Evolutionary conservation across 768 basidiomycete genomes (phyloP).

Genomic region (Leccinum olivaceopallidum): DNA sequence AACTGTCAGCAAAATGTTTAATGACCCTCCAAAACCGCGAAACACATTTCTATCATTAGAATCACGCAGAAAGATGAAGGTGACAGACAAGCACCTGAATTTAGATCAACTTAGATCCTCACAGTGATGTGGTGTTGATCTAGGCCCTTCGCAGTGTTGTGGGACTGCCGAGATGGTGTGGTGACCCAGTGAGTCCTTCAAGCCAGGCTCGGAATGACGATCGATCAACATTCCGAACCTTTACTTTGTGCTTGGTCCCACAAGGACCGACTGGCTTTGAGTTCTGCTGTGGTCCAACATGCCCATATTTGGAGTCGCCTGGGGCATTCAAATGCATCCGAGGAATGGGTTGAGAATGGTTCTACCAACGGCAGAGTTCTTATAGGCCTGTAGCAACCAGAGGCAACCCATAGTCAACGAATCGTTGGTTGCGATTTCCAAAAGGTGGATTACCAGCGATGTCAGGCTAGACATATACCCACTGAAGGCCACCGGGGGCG

Average conservation of each 20-base stretch:
- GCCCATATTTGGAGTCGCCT: constrained; percentile 9
- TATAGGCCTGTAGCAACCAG: not conserved
- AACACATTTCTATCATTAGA: constrained; percentile 6
- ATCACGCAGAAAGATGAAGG: constrained; percentile 11
- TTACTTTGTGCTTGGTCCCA: constrained; percentile 15
- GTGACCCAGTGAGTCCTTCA: constrained; percentile 14
- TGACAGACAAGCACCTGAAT: constrained; percentile 6
- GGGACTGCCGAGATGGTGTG: constrained; percentile 19
- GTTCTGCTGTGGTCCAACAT: constrained; percentile 12
- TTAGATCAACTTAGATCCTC: constrained; percentile 12
- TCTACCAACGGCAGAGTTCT: not conserved
- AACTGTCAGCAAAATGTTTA: constrained; percentile 4
- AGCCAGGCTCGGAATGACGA: constrained; percentile 11
- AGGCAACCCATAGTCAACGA: not conserved
- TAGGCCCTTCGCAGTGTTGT: constrained; percentile 13
- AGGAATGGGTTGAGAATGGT: not conserved
- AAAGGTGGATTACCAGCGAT: not conserved
- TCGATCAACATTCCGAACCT: constrained; percentile 21
- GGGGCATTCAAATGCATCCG: constrained; percentile 11
- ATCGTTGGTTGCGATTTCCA: not conserved
- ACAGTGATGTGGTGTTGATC: constrained; percentile 5
- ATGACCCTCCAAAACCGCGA: constrained; percentile 7
- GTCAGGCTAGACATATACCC: not conserved
- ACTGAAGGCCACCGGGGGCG: not conserved
- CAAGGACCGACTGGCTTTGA: constrained; percentile 12